Base-by-base conservation (phyloP, 345 rosid species). In the Pugionium dolabratum region DNA sequence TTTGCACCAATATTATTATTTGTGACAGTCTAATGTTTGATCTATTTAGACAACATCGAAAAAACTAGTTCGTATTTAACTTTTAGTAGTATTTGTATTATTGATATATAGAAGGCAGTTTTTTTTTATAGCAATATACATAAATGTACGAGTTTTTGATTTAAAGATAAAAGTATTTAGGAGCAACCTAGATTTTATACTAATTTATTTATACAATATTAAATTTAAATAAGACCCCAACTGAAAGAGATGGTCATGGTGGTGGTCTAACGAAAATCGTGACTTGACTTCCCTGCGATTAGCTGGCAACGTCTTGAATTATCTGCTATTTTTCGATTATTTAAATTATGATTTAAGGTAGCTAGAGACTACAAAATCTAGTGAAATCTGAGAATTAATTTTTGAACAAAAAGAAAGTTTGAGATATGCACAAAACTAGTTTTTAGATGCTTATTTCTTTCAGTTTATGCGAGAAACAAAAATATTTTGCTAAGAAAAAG, bases 171-270 rank as follows among this genome's bases (percentile, higher is more conserved):
- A 0, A 7, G 42, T 34, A 26, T 46, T 25, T 28, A 28, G 35
- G 67, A 50, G 27, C 57, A 8, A 49, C 28, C 35, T 46, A 62
- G 35, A 34, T 9, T 47, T 35, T 35, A 18, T 18, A 18, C 18
- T 18, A 18, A 18, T 18, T 18, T 18, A 18, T 18, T 18, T 18
- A 18, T 18, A 18, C 18, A 18, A 18, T 0, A 18, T 18, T 18
- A 18, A 18, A 18, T 18, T 18, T 26, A 40, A 63, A 71, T 62
- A 49, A 37, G 64, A 18, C 33, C 25, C 25, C 7, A 64, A 64
- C 37, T 62, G 64, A 71, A 64, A 71, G 64, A n/a, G 59, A 63
- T 63, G 66, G 60, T 69, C 44, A 59, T 18, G 18, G 18, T 18
- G 57, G 37, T 2, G 32, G 35, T 65, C 54, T 27, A 51, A 65